Evolutionary conservation across 176 grass and related monocot species (phyloP).

Genomic region (Dendrocalamus sinicus): DNA sequence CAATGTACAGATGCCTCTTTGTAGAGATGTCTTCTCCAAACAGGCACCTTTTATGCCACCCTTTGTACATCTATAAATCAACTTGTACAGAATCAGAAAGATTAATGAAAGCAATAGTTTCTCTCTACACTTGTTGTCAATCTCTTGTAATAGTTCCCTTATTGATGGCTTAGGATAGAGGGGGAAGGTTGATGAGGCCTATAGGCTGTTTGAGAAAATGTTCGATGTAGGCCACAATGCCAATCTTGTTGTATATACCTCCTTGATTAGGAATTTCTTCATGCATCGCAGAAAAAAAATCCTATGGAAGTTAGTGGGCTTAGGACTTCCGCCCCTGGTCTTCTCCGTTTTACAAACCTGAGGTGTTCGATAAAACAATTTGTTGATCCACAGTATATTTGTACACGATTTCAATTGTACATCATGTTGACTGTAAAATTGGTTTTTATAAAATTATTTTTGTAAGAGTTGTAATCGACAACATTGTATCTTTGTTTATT

Average conservation of each 20-base stretch:
- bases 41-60: too few species aligned
- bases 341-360: not conserved
- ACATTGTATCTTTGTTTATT: not conserved
- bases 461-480: not conserved
- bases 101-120: too few species aligned
- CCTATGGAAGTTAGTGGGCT: too few species aligned
- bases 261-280: conserved; percentile 87
- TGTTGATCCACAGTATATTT: not conserved
- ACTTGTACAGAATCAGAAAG: too few species aligned
- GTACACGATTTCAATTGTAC: not conserved
- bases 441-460: not conserved
- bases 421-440: not conserved
- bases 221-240: conserved; percentile 69
- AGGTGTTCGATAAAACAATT: not conserved
- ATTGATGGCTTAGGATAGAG: conserved; percentile 84
- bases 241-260: conserved; percentile 83
- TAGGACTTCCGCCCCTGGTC: too few species aligned
- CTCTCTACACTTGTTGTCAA: too few species aligned
- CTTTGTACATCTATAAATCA: too few species aligned
- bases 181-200: conserved; percentile 85
- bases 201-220: conserved; percentile 86
- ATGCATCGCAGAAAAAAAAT: conserved; percentile 84
- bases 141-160: too few species aligned
- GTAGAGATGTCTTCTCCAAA: too few species aligned
- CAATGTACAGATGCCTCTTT: too few species aligned